These are phyloP conservation scores for Neofusicoccum cordaticola DNA, from an alignment of 2,329 filamentous ascomycete genomes.

Conservation along the genomic window DNA sequence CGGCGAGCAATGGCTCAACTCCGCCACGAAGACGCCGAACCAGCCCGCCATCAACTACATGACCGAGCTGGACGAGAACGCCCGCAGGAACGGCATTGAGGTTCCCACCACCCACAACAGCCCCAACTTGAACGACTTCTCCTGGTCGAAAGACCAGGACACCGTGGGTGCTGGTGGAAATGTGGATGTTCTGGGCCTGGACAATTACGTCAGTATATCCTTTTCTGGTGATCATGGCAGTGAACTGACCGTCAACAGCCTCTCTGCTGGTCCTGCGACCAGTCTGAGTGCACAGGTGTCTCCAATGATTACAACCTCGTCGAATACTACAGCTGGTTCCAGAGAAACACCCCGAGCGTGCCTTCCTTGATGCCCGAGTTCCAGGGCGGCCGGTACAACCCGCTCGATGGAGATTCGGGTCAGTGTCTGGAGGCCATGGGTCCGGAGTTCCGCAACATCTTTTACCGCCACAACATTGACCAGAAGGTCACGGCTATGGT, in stretches of 20 bases:
- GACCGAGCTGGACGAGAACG: slow-evolving; percentile 53
- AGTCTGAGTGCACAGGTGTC: slow-evolving; percentile 58
- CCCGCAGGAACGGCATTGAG: slow-evolving; percentile 55
- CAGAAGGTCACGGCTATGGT: slow-evolving; percentile 59
- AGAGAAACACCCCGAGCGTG: slow-evolving; percentile 41
- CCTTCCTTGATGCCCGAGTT: slow-evolving; percentile 59
- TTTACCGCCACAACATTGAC: slow-evolving; percentile 61
- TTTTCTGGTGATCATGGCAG: too few species aligned
- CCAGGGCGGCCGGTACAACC: slow-evolving; percentile 59
- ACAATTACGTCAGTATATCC: slow-evolving; percentile 42
- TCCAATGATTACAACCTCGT: slow-evolving; percentile 55
- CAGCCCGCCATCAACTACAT: slow-evolving; percentile 53
- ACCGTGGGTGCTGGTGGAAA: slow-evolving; percentile 49
- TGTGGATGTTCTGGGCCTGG: slow-evolving; percentile 53
- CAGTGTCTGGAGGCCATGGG: slow-evolving; percentile 56
- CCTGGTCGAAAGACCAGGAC: slow-evolving; percentile 61
- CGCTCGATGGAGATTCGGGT: slow-evolving; percentile 59
- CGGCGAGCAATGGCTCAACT: slow-evolving; percentile 39
- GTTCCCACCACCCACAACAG: slow-evolving; percentile 59
- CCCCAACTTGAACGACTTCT: slow-evolving; percentile 57
- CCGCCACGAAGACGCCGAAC: slow-evolving; percentile 45
- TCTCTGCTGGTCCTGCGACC: slow-evolving; percentile 62
- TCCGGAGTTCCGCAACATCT: slow-evolving; percentile 60
- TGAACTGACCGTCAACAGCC: neutral
- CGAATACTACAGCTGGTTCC: slow-evolving; percentile 49